These are phyloP conservation scores for Solanum gracilifrons DNA, from an alignment of 257 asterid genomes.

Conservation along the genomic window DNA sequence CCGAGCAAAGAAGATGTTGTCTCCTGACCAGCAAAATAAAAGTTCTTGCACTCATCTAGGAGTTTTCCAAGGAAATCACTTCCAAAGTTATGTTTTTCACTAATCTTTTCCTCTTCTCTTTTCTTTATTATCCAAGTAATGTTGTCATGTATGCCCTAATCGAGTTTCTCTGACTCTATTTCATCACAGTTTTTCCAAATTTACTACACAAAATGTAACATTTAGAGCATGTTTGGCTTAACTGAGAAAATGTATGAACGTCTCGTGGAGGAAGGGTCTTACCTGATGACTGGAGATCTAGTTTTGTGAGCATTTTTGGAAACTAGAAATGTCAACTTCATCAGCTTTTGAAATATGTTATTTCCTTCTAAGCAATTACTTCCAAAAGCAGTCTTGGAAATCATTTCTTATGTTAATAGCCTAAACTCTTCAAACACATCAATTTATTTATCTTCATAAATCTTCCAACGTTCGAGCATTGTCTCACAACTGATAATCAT, in stretches of 20 bases:
- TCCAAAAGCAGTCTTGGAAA: too few relatives aligned
- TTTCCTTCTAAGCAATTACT: too few relatives aligned
- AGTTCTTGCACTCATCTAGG: conserved; percentile 60
- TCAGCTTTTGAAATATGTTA: too few relatives aligned
- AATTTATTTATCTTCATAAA: too few relatives aligned
- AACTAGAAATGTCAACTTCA: too few relatives aligned
- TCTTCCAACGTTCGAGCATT: too few relatives aligned
- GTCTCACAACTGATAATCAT: too few relatives aligned
- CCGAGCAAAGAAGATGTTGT: conserved; percentile 47
- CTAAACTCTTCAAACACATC: too few relatives aligned
- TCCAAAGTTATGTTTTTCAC: neutral
- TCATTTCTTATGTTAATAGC: too few relatives aligned
- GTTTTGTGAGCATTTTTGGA: too few relatives aligned
- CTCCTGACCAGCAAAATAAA: conserved; percentile 74
- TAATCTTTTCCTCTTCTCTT: conserved; percentile 11
- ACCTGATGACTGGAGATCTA: too few relatives aligned
- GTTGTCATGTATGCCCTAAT: conserved; percentile 28
- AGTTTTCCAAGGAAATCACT: conserved; percentile 42
- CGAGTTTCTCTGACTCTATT: conserved; percentile 45
- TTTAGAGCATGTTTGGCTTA: neutral
- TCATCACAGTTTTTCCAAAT: conserved; percentile 30
- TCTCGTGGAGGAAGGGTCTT: too few relatives aligned
- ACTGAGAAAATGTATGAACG: neutral
- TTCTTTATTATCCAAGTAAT: conserved; percentile 24
- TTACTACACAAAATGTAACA: conserved; percentile 12